Conservation (phyloP, 2,329 filamentous ascomycete species). For the Fusarium foetens region DNA sequence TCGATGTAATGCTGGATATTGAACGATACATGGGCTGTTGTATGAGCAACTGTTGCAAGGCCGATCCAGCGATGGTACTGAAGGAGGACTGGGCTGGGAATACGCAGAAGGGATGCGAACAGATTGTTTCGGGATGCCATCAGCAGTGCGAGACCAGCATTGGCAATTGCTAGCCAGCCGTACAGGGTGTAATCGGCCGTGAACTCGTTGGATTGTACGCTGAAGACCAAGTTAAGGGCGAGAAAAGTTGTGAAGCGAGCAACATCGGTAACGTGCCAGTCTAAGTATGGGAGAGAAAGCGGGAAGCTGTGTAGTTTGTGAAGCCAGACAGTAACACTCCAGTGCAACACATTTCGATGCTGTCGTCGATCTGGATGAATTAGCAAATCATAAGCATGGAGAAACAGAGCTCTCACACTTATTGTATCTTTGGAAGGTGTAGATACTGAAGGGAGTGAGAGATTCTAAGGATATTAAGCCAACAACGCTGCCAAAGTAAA, state of each 20-base stretch:
- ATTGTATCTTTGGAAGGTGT: neutral
- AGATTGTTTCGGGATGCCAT: neutral
- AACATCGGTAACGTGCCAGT: neutral
- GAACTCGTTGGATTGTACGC: neutral
- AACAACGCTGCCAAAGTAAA: neutral
- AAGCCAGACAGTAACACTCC: neutral
- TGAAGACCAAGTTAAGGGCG: neutral
- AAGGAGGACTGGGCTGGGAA: neutral
- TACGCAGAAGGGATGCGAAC: neutral
- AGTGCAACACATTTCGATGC: neutral
- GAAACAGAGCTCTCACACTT: rapidly evolving
- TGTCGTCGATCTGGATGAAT: neutral
- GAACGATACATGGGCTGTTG: neutral
- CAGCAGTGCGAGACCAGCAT: neutral
- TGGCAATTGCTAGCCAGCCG: neutral
- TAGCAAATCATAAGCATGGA: rapidly evolving
- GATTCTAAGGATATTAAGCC: neutral
- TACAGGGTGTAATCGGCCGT: neutral
- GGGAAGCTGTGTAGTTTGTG: neutral
- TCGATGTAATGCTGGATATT: neutral
- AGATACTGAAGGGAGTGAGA: neutral
- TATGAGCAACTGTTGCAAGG: neutral
- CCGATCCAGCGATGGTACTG: neutral
- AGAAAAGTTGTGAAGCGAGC: neutral
- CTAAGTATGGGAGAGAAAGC: neutral